phyloP scores from a whole-genome alignment of 2,329 filamentous ascomycete genomes.

The Penicillium occitanis region DNA sequence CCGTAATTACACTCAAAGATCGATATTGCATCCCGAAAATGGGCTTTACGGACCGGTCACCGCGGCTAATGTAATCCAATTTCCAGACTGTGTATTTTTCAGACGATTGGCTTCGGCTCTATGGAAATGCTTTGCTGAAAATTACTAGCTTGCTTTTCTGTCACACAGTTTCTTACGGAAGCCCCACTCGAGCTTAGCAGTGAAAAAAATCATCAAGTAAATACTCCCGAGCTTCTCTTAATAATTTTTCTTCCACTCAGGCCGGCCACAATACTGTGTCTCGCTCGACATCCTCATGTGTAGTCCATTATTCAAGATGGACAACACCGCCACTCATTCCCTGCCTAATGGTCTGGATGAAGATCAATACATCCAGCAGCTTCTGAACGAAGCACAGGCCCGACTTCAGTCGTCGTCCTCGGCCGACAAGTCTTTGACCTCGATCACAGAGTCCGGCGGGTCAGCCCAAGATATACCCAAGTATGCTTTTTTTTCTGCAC shows the following conservation, averaged over 20 bases:
- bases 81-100: background rate
- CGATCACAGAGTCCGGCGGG: slow-evolving; percentile 21
- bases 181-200: slow-evolving; percentile 14
- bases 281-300: slow-evolving; percentile 5
- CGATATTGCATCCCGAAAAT: background rate
- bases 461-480: background rate
- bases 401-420: slow-evolving; percentile 47
- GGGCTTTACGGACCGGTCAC: background rate
- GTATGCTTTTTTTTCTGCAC: background rate
- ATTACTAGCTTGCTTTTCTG: background rate
- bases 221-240: background rate
- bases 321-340: slow-evolving; percentile 3
- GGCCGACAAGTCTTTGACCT: slow-evolving; percentile 23
- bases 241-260: slow-evolving; percentile 1
- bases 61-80: background rate
- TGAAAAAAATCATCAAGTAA: slow-evolving; percentile 2
- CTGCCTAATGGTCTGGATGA: slow-evolving; percentile 2
- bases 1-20: background rate
- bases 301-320: slow-evolving; percentile 12
- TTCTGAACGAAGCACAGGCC: slow-evolving; percentile 63
- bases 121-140: background rate
- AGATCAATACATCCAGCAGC: slow-evolving; percentile 62
- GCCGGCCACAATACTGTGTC: background rate
- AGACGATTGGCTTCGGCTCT: too few species aligned
- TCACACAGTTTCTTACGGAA: background rate